Percentiles rank a stretch among this genome's conserved stretches.
Evolutionary conservation across 768 basidiomycete genomes (phyloP).

Genomic region (Botryobasidium botryosum): DNA sequence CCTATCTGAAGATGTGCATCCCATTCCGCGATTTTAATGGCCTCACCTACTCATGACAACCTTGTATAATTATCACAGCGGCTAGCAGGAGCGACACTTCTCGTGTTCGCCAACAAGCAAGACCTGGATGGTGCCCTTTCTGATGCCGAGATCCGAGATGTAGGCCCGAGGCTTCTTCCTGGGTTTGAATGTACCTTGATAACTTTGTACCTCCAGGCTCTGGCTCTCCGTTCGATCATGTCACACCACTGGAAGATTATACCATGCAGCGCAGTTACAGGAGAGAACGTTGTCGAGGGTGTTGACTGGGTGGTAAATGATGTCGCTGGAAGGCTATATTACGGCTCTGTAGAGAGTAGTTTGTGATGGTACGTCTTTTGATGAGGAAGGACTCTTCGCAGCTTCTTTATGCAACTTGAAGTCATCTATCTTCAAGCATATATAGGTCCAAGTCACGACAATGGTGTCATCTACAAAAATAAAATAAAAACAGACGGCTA

Average conservation of each 20-base stretch:
- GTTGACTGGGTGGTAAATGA: conserved; percentile 87
- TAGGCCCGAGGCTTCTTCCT: conserved; percentile 24
- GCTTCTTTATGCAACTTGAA: no score
- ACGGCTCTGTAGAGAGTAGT: conserved; percentile 37
- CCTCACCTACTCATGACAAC: neutral
- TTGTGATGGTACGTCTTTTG: no score
- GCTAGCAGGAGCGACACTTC: conserved; percentile 84
- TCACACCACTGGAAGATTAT: conserved; percentile 84
- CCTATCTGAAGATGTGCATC: conserved; percentile 76
- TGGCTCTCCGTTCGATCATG: conserved; percentile 63
- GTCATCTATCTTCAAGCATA: no score
- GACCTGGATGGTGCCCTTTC: conserved; percentile 81
- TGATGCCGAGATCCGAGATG: conserved; percentile 65
- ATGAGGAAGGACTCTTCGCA: no score
- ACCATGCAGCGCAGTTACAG: conserved; percentile 85
- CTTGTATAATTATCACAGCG: conserved; percentile 33
- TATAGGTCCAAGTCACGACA: no score
- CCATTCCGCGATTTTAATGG: neutral
- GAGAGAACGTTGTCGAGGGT: conserved; percentile 65
- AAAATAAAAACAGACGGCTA: no score
- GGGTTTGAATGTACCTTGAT: conserved; percentile 3
- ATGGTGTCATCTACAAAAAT: no score
- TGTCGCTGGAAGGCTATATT: conserved; percentile 76
- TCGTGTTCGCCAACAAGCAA: conserved; percentile 97
- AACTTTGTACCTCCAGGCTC: conserved; percentile 31